Base-by-base conservation (phyloP, 2,329 filamentous ascomycete genomes). In the Mollisiaceae sp. region DNA sequence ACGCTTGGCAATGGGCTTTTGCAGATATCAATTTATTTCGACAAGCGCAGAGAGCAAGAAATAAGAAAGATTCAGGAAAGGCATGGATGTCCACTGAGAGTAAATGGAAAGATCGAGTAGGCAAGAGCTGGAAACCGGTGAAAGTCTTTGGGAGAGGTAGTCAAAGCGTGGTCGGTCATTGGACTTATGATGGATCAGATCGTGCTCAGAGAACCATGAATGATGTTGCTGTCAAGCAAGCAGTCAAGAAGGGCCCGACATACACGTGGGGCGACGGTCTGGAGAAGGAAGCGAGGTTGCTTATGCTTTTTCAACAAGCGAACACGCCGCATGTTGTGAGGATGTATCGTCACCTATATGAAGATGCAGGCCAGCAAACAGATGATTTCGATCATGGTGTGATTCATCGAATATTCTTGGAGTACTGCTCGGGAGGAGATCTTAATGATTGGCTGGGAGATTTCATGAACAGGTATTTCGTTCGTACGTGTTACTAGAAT, bases 211-310 rank as follows among this genome's bases (percentile, higher is more conserved):
- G 59, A 27, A 20, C 32, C 2, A 9, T 67, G n/a, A 59, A 60
- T n/a, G 65, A 69, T 41, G 20, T 69, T 12, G 65, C 60, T 6
- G 65, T 69, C 14, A 69, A 69, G 35, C 67, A 69, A 32, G 55
- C 54, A 12, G 22, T 55, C 14, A 20, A 36, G 12, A 36, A 18
- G 18, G 36, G 41, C 2, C 27, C 35, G 4, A 36, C 43, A 1
- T 43, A 36, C 15, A 39, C 18, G 1, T 27, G 24, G 22, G 32
- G 35, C 39, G 58, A 52, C 27, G 65, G 65, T 6, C 43, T 67
- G 14, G 36, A 57, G 15, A 27, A n/a, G 1, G 65, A 67, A 36
- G 62, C 59, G 4, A 14, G 35, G 18, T 55, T 55, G 20, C 36
- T 65, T 2, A 12, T n/a, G 36, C 38, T 59, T 35, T 45, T 68